Base-by-base conservation (phyloP, 1,284 basidiomycete species). In the Ganoderma multipileum region DNA sequence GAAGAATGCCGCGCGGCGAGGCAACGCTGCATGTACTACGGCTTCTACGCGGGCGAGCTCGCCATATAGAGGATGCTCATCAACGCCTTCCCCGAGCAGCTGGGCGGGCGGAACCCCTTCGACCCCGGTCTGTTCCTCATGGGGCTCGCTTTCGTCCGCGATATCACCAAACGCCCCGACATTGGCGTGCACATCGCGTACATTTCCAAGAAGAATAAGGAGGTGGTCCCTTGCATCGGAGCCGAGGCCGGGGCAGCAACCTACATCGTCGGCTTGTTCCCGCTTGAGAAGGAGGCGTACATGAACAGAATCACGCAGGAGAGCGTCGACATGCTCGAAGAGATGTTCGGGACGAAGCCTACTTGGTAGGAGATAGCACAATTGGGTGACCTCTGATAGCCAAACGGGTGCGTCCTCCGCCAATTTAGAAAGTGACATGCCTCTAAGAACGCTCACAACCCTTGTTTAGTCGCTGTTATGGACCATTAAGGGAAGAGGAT, bases 11-110 rank as follows among this genome's bases (percentile, higher is more conserved):
- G 14, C 12, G 28, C 26, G 4, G 30, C 54, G 23, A 42, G 39
- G 39, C 12, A n/a, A 20, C 33, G 26, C 2, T 64, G 41, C 39
- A 42, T 57, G 38, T 64, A 64, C 39, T 57, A 36, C 55, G 55
- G 55, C 55, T 57, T 57, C 55, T 57, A 57, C 55, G 55, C 20
- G 20, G 28, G 33, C 28, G 30, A 38, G 20, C 12, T 33, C 18
- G 33, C 20, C 18, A 9, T 36, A 5, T 18, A 36, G 8, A 36
- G 11, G 33, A 38, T 38, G 55, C 18, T 36, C 30, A 57, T 57
- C 30, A 8, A 28, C 7, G 11, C 1, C 55, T 57, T 57, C 55
- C 55, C 28, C 20, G 18, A 57, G 16, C 8, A 57, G 9, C 30
- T 57, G 20, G 18, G 20, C 2, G 20, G 18, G 3, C 5, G 33